A percentile compares a stretch with the other conserved stretches of the same genome.
Evolutionary conservation across 2,329 filamentous ascomycete species (phyloP).

Genomic region (Aspergillus udagawae): DNA sequence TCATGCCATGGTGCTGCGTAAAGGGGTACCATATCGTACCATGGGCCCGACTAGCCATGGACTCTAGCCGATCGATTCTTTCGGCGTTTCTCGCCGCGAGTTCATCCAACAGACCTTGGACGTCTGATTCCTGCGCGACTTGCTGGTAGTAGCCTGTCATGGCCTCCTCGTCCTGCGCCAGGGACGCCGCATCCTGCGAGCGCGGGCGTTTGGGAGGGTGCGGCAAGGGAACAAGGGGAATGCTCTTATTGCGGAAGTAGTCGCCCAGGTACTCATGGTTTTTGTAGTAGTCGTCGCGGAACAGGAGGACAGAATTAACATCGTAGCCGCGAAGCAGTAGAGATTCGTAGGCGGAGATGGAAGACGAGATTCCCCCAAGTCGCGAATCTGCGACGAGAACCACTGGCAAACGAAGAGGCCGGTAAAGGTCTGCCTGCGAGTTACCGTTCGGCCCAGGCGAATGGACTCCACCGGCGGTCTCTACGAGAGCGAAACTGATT

Average conservation of each 20-base stretch:
- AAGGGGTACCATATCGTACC: constrained; percentile 80
- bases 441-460: constrained; percentile 73
- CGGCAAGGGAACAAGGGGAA: constrained; percentile 55
- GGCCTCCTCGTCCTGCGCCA: constrained; percentile 48
- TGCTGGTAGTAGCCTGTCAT: constrained; percentile 64
- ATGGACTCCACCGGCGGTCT: constrained; percentile 79
- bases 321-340: constrained; percentile 75
- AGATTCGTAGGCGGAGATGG: constrained; percentile 76
- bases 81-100: constrained; percentile 53
- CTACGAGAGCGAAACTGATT: constrained; percentile 63
- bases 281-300: constrained; percentile 61
- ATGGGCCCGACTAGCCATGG: constrained; percentile 59
- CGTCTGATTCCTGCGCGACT: constrained; percentile 35
- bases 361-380: constrained; percentile 74
- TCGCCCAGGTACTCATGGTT: constrained; percentile 65
- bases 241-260: constrained; percentile 61
- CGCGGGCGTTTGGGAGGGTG: constrained; percentile 52
- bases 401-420: constrained; percentile 67
- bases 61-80: constrained; percentile 57
- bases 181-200: constrained; percentile 25
- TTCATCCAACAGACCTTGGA: constrained; percentile 47
- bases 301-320: constrained; percentile 65
- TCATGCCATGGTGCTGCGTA: constrained; percentile 68
- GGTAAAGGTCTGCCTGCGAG: constrained; percentile 73
- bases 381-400: constrained; percentile 71